phyloP scores from a whole-genome alignment of 1,139 yeast species.

The Magnusiomyces paraingens region DNA sequence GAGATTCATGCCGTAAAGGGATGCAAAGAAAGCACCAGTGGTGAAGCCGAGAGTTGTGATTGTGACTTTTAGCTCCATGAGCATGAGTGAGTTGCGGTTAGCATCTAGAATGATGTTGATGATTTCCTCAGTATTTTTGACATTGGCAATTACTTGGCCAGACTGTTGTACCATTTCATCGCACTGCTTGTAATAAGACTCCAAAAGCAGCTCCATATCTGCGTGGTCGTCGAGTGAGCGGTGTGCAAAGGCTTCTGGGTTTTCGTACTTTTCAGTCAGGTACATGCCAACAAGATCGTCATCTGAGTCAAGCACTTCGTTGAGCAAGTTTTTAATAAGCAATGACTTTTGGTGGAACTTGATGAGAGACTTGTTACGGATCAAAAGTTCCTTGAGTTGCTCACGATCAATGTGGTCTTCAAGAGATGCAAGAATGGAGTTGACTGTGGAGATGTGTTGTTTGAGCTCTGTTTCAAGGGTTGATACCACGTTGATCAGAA shows the following conservation, averaged over 20 bases:
- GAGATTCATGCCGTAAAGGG: conserved; percentile 92
- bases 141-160: conserved; percentile 73
- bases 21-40: conserved; percentile 70
- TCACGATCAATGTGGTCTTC: conserved; percentile 81
- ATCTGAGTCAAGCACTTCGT: conserved; percentile 78
- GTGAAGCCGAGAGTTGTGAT: conserved; percentile 81
- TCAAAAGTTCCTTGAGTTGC: conserved; percentile 65
- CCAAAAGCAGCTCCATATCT: conserved; percentile 85
- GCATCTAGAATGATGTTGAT: conserved; percentile 90
- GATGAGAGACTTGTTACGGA: conserved; percentile 67
- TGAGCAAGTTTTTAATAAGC: conserved; percentile 74
- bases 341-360: conserved; percentile 74
- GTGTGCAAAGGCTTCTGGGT: neutral
- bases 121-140: conserved; percentile 88
- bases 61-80: conserved; percentile 76
- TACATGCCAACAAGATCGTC: conserved; percentile 85
- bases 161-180: conserved; percentile 94
- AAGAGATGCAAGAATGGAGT: conserved; percentile 62
- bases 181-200: conserved; percentile 84
- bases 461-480: conserved; percentile 77
- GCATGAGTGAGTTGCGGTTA: conserved; percentile 85
- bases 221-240: conserved; percentile 28
- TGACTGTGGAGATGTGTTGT: conserved; percentile 58
- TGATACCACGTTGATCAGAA: conserved; percentile 68
- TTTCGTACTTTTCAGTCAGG: conserved; percentile 43